Evolutionary conservation across 2,329 filamentous ascomycete species (phyloP).

Genomic region (Herpotrichia juniperi): DNA sequence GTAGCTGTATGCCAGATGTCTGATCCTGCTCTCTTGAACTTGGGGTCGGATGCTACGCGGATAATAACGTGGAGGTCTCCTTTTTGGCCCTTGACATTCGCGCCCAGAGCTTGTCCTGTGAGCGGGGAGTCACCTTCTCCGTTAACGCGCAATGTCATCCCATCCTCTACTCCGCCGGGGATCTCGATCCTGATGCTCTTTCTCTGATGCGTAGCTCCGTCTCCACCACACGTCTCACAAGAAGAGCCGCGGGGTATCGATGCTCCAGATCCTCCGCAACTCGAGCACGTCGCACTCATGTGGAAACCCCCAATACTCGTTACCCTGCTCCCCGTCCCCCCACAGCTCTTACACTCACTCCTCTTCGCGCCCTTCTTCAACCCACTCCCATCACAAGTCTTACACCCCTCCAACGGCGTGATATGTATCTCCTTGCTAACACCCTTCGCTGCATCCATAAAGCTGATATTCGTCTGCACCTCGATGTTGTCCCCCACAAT

Average conservation of each 20-base stretch:
- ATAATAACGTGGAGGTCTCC: constrained; percentile 94
- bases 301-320: constrained; percentile 95
- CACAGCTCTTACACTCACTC: constrained; percentile 77
- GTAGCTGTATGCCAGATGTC: constrained; percentile 92
- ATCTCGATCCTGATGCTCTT: constrained; percentile 90
- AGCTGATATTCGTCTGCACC: constrained; percentile 89
- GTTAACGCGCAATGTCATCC: constrained; percentile 85
- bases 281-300: constrained; percentile 86
- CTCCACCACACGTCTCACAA: constrained; percentile 79
- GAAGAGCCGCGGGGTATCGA: constrained; percentile 79
- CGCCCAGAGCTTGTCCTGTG: constrained; percentile 71
- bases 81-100: constrained; percentile 68
- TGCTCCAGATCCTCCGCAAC: constrained; percentile 80
- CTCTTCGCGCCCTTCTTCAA: constrained; percentile 80
- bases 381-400: constrained; percentile 82
- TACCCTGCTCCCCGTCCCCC: constrained; percentile 84
- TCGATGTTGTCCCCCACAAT: constrained; percentile 96
- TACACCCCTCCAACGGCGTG: constrained; percentile 79
- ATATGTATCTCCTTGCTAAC: constrained; percentile 86
- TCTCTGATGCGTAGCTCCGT: constrained; percentile 82
- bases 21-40: constrained; percentile 85
- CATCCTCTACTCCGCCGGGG: constrained; percentile 93
- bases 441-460: constrained; percentile 95
- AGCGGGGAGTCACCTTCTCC: constrained; percentile 87
- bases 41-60: constrained; percentile 84